Evolutionary conservation across 345 rosid species (phyloP), one percentile per base, ranked within the genome.

Genomic region (Moricandia arvensis): DNA sequence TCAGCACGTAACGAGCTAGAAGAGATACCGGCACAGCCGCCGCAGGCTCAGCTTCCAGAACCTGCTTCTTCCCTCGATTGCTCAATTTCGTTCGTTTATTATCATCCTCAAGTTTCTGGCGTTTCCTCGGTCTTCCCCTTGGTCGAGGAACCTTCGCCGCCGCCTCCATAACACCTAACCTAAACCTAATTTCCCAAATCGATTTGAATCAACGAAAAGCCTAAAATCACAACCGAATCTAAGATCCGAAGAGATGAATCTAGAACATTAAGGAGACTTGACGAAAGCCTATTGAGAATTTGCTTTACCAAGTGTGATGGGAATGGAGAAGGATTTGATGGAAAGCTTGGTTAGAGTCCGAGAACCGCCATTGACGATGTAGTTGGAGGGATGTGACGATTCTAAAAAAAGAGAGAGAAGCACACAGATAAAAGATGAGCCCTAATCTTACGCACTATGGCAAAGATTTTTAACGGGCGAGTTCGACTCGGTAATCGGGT

Each of bases 41-140:
- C 29, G 76, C 29, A 63, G 85, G 75, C 68, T 85, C 81, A 45
- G 68, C 53, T 70, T 82, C 89, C 24, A 84, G 16, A 29, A 59
- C 84, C 49, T 75, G 85, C 79, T 70, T 90, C 88, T 82, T 86
- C 68, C 79, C 77, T 41, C 74, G 58, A 34, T 8, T 83, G 75
- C 77, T 65, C 21, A 4, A 38, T 38, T 38, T 41, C 49, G 49
- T 41, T 41, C 49, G 49, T 29, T 29, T 29, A 4, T 41, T 4
- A 41, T 80, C 84, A 34, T 82, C 91, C 75, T 84, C 94, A 1
- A 73, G 77, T 54, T 78, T 81, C 49, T 75, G 83, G 47, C 90
- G 82, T 79, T 83, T 89, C 89, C 85, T 90, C 0, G 98, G 98
- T 49, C 98, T 78, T 51, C 98, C 99, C 59, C 93, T 82, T 47